These are phyloP conservation scores for Amyloporia xantha DNA, from an alignment of 768 basidiomycete species.

Conservation along the genomic window DNA sequence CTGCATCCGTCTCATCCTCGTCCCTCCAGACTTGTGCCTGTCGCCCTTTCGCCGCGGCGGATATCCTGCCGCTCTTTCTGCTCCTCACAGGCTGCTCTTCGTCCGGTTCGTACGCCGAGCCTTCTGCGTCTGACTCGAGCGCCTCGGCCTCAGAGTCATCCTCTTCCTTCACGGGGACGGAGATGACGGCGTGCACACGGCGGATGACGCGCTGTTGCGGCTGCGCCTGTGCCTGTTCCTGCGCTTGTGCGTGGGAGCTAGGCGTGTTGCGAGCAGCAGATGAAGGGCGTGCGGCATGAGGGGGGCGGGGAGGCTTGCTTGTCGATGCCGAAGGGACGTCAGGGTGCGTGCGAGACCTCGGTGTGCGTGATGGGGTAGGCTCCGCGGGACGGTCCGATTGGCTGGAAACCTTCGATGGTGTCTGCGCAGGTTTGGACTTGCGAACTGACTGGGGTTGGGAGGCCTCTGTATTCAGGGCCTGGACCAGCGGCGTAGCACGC, in stretches of 20 bases:
- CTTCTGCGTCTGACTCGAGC: constrained; percentile 11
- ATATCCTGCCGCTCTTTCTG: constrained; percentile 22
- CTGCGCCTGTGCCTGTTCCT: constrained; percentile 6
- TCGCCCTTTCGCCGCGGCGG: constrained; percentile 21
- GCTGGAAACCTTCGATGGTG: not conserved
- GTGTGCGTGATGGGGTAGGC: constrained; percentile 1
- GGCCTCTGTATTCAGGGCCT: not conserved
- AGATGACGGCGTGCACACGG: constrained; percentile 52
- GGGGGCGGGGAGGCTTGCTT: constrained; percentile 3
- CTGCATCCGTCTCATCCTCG: constrained; percentile 16
- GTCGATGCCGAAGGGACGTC: not conserved
- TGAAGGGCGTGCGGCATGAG: not conserved
- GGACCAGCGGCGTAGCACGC: constrained; percentile 3
- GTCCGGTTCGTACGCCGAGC: constrained; percentile 9
- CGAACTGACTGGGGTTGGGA: constrained; percentile 2
- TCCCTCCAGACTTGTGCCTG: constrained; percentile 21
- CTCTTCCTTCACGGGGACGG: constrained; percentile 61
- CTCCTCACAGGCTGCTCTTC: constrained; percentile 19
- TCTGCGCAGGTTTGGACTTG: not conserved
- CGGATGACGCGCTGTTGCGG: constrained; percentile 42
- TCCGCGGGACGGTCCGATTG: constrained; percentile 4
- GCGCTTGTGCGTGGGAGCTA: not conserved
- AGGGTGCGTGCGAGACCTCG: not conserved
- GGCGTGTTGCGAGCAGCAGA: not conserved
- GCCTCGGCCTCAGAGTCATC: constrained; percentile 36